Evolutionary conservation across 1,284 basidiomycete genomes (phyloP), one percentile per base, ranked within the genome.

Genomic region (Austroboletus novae-zelandiae): DNA sequence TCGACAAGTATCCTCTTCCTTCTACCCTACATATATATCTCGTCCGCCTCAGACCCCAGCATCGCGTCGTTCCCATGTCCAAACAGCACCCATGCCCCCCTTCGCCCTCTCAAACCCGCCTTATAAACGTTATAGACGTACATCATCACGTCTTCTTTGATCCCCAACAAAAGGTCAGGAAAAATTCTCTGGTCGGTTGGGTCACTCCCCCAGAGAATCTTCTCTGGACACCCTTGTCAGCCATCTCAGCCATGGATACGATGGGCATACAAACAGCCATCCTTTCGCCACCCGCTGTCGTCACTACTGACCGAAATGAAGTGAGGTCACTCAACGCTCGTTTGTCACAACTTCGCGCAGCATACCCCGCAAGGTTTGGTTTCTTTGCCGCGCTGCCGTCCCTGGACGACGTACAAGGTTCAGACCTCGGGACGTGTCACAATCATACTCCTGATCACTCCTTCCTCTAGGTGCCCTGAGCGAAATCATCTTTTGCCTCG

Each of bases 111-210:
- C 46, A 15, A 10, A 31, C 9, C 35, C 50, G 43, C 25, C n/a
- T 39, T 34, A 46, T 48, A 4, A 57, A 51, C 14, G 74, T 77
- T 51, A 78, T 89, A 57, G 86, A 89, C 61, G 67, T 88, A 11
- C 86, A 89, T 59, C 86, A 89, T 65, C 86, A 89, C 60, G 79
- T 80, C 61, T 86, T 89, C 58, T 76, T 82, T 6, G 60, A 73
- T 13, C 68, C 73, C 40, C 64, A 78, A 40, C 54, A 74, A 52
- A 81, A 83, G 57, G 63, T 57, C 39, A 71, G 73, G 37, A 62
- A 65, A 39, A 80, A 79, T 51, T 52, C 62, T 13, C 59, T 70
- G 13, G 61, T 81, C 17, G 84, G 84, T 17, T 89, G 80, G 78
- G 70, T 67, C 43, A 80, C 81, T 1, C 84, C 86, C 3, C 54